These are phyloP conservation scores for Chaetomium olivaceum DNA, from an alignment of 2,329 filamentous ascomycete genomes.

Conservation along the genomic window DNA sequence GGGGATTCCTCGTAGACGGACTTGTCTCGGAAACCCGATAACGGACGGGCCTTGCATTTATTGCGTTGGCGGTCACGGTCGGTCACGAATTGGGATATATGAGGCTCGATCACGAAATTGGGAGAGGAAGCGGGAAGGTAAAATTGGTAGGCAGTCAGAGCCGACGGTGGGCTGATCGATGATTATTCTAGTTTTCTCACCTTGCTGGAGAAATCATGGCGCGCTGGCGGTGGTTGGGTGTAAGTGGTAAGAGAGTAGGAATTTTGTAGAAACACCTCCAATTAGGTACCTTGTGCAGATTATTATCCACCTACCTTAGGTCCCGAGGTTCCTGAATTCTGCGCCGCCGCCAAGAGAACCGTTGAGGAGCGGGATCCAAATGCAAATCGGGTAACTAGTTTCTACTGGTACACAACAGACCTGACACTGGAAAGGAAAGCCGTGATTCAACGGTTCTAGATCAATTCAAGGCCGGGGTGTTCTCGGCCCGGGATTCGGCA, in stretches of 20 bases:
- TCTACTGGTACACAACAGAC: neutral
- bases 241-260: too few relatives aligned
- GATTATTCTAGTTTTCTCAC: neutral
- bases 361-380: neutral
- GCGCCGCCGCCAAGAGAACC: neutral
- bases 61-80: neutral
- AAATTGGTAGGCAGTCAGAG: neutral
- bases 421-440: neutral
- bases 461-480: neutral
- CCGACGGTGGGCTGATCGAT: neutral
- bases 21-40: conserved; percentile 13
- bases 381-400: neutral
- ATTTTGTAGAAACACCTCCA: too few relatives aligned
- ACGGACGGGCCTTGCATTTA: neutral
- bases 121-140: neutral
- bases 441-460: neutral
- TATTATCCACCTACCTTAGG: neutral
- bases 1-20: neutral
- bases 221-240: neutral
- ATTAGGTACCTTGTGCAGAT: too few relatives aligned
- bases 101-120: neutral
- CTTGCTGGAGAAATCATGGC: neutral
- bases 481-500: conserved; percentile 4
- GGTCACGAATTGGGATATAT: neutral
- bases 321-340: neutral